phyloP scores from a whole-genome alignment of 352 stramenopile species.

The Phytophthora parvispora region DNA sequence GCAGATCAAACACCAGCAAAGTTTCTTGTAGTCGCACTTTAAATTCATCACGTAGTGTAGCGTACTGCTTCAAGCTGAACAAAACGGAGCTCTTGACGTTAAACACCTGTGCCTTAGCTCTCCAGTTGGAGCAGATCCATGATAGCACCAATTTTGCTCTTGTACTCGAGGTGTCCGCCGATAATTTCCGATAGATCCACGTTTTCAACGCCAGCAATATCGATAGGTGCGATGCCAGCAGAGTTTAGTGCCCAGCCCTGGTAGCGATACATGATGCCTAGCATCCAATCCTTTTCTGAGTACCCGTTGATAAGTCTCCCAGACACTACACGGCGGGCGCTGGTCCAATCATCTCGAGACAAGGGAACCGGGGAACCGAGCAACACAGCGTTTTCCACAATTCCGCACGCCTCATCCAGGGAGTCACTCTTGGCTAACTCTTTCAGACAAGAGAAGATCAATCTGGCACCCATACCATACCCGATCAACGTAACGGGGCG shows the following conservation, averaged over 20 bases:
- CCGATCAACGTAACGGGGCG: conserved; percentile 92
- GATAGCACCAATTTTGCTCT: conserved; percentile 89
- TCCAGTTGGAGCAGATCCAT: conserved; percentile 83
- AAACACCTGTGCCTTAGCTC: conserved; percentile 28
- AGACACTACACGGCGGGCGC: conserved; percentile 76
- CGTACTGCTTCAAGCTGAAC: neutral
- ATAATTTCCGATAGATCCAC: conserved; percentile 87
- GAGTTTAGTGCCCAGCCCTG: conserved; percentile 86
- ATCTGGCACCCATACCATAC: conserved; percentile 90
- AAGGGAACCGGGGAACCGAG: conserved; percentile 84
- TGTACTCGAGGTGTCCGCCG: conserved; percentile 88
- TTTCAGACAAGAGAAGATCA: conserved; percentile 93
- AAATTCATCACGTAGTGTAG: too few relatives aligned
- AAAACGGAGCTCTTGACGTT: neutral
- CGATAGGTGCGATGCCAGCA: conserved; percentile 73
- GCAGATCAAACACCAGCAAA: neutral
- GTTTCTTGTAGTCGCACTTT: neutral
- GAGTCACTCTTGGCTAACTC: conserved; percentile 73
- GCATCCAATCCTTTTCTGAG: conserved; percentile 92
- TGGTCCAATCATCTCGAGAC: conserved; percentile 71
- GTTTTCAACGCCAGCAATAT: conserved; percentile 84
- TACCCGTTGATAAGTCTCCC: conserved; percentile 93
- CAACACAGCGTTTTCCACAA: conserved; percentile 92
- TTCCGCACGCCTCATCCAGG: conserved; percentile 70
- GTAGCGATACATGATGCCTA: conserved; percentile 93